These are phyloP conservation scores for Wallacemonas sp. DNA, from an alignment of 208 protist genomes.

Conservation along the genomic window DNA sequence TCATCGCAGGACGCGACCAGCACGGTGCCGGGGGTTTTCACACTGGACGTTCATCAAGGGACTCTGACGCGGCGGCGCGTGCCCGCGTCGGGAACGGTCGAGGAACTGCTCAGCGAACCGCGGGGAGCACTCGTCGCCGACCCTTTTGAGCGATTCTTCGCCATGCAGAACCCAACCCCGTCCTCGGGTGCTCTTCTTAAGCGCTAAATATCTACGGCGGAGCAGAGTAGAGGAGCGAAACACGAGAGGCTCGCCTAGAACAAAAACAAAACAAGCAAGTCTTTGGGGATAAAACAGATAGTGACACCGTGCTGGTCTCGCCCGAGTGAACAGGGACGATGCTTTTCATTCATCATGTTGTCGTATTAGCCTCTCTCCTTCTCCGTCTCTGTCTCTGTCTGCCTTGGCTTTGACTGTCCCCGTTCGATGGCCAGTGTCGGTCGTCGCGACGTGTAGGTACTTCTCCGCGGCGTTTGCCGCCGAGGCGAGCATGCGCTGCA, in stretches of 20 bases:
- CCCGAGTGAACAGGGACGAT: too few species aligned
- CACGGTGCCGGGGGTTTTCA: constrained; percentile 38
- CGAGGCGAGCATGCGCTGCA: too few species aligned
- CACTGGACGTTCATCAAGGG: constrained; percentile 58
- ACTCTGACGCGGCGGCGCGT: constrained; percentile 22
- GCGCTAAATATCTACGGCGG: too few species aligned
- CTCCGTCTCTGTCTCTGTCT: too few species aligned
- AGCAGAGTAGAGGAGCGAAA: too few species aligned
- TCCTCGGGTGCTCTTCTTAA: constrained; percentile 49
- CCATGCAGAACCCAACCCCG: constrained; percentile 81
- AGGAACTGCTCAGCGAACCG: constrained; percentile 51
- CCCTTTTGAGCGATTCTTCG: constrained; percentile 81
- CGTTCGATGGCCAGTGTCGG: too few species aligned
- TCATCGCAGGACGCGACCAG: not conserved
- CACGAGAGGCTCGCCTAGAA: too few species aligned
- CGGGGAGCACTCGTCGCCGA: constrained; percentile 61
- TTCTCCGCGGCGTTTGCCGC: too few species aligned
- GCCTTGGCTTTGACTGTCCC: too few species aligned
- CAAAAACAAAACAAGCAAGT: not conserved
- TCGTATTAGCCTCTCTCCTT: too few species aligned
- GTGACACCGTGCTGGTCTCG: not conserved
- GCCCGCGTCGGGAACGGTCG: constrained; percentile 28
- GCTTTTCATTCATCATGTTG: too few species aligned
- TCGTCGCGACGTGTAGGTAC: too few species aligned
- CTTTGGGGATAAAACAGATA: not conserved